Evolutionary conservation across 768 basidiomycete genomes (phyloP), one percentile per base, ranked within the genome.

Genomic region (Gyrodon lividus): DNA sequence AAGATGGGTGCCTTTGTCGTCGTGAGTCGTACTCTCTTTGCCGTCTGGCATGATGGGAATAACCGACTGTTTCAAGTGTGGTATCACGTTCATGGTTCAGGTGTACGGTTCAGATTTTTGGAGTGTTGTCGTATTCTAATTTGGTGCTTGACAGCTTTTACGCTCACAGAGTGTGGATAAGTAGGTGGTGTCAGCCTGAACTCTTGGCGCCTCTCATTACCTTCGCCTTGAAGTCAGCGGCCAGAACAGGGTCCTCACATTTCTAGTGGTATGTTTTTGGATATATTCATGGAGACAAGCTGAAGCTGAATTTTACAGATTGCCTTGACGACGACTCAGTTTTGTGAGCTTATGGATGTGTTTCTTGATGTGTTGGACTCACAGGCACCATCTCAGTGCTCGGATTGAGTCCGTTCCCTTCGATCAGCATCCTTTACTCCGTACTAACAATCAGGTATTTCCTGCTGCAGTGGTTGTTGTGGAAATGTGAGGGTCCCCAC

Each of bases 141-240:
- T 4, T 1, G 2, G 12, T 19, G 19, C 22, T 23, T 24, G 38
- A 24, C 28, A 62, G 61, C 20, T 62, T 62, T 39, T 62, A 62
- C 28, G 48, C 61, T 19, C 51, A 62, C 12, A 50, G 61, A 41
- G 52, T 62, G 17, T 62, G 61, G 58, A 62, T 59, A 55, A 57
- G 61, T 62, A 42, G 28, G 61, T 39, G 6, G 6, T 9, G 24
- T 33, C 10, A 10, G 7, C 19, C 6, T 30, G 13, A 17, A 9
- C 7, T 20, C 8, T 9, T 6, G 28, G 5, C 1, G 24, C 6
- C 14, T 10, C 6, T 51, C 7, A 12, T 31, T 28, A 45, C 5
- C 6, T 14, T 28, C 8, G n/a, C 8, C 19, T n/a, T 48, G 23
- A 45, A 62, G 61, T 62, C 34, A 56, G 52, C 10, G 51, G 46